These are phyloP conservation scores for Candida glaebosa DNA, from an alignment of 805 yeast genomes.

Conservation along the genomic window DNA sequence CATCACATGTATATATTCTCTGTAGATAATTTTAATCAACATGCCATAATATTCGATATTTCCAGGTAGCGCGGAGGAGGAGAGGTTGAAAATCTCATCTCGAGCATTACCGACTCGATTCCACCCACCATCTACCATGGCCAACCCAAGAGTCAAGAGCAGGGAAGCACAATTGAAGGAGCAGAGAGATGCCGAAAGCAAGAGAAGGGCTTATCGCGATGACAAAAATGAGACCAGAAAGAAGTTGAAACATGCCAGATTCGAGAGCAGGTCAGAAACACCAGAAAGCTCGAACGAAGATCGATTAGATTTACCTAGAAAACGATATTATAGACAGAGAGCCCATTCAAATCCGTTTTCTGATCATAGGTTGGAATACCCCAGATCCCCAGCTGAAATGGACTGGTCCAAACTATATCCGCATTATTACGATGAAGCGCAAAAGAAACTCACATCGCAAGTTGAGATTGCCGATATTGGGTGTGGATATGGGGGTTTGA, in stretches of 20 bases:
- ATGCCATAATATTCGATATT: neutral
- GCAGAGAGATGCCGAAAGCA: conserved; percentile 30
- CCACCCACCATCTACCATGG: too few species aligned
- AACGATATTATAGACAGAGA: conserved; percentile 89
- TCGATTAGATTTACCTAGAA: conserved; percentile 62
- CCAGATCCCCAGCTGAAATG: conserved; percentile 76
- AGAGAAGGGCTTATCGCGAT: conserved; percentile 49
- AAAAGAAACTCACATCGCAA: conserved; percentile 41
- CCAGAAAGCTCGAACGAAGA: conserved; percentile 18
- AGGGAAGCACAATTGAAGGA: conserved; percentile 18
- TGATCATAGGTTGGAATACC: conserved; percentile 90
- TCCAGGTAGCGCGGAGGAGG: neutral
- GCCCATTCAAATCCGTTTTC: conserved; percentile 98
- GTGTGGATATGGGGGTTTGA: conserved; percentile 94
- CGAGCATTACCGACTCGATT: too few species aligned
- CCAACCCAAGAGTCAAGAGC: conserved; percentile 10
- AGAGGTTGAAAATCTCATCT: neutral
- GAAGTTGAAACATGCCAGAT: conserved; percentile 42
- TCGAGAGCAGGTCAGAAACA: conserved; percentile 24
- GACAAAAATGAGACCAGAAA: conserved; percentile 43
- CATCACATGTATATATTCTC: neutral
- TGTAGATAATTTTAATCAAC: neutral
- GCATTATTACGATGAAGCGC: conserved; percentile 40
- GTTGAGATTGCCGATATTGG: conserved; percentile 96
- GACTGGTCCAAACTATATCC: conserved; percentile 84